Percentiles rank a stretch among this genome's conserved stretches.
phyloP scores from a whole-genome alignment of 1,139 yeast genomes.

The Arxiozyma bovina region DNA sequence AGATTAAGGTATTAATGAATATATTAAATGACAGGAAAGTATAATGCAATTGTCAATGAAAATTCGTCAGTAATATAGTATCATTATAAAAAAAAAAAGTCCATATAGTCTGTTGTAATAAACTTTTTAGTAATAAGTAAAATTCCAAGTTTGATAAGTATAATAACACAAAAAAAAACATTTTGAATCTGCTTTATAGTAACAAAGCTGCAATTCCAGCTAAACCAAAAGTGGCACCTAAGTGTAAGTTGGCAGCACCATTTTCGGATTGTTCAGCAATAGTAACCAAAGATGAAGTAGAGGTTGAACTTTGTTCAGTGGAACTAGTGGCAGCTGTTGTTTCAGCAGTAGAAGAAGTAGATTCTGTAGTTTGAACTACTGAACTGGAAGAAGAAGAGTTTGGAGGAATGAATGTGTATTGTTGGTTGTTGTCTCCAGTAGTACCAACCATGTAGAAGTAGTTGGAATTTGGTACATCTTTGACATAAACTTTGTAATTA shows the following conservation, averaged over 20 bases:
- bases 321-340: conserved; percentile 5
- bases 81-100: too few species aligned
- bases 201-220: conserved; percentile 11
- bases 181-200: conserved; percentile 2
- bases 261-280: conserved; percentile 7
- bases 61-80: too few species aligned
- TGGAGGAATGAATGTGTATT: conserved; percentile 6
- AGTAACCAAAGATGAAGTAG: background rate
- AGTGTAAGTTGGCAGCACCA: conserved; percentile 7
- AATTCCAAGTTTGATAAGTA: background rate
- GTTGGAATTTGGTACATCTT: background rate
- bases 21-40: background rate
- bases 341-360: conserved; percentile 3
- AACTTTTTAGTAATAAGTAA: too few species aligned
- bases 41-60: too few species aligned
- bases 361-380: conserved; percentile 2
- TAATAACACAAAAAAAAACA: too few species aligned
- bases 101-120: background rate
- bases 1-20: background rate
- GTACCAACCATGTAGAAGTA: conserved; percentile 3
- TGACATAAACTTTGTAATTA: background rate
- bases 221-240: conserved; percentile 7
- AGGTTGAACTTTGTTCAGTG: conserved; percentile 3
- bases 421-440: conserved; percentile 8
- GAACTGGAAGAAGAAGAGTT: background rate